A percentile compares a stretch with the other conserved stretches of the same genome.
Conservation (phyloP, 2,329 filamentous ascomycete species). For the Cyphellophora attinorum region DNA sequence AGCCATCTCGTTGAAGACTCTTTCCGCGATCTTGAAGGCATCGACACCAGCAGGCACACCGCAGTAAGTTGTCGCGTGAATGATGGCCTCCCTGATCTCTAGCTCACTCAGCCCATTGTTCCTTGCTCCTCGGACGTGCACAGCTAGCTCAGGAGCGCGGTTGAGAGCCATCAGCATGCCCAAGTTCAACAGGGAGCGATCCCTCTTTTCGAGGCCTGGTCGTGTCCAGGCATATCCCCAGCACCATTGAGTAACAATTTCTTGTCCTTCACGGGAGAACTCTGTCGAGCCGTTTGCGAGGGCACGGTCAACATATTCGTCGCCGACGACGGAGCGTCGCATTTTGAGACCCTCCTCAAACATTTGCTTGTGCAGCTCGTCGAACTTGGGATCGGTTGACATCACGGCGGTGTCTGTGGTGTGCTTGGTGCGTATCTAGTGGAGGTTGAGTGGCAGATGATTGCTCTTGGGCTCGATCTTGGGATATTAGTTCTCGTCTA, state of each 20-base stretch:
- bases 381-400: not conserved
- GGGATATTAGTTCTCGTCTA: not conserved
- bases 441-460: not conserved
- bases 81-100: constrained; percentile 45
- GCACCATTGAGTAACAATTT: constrained; percentile 48
- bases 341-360: constrained; percentile 54
- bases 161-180: constrained; percentile 57
- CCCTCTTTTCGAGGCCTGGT: constrained; percentile 51
- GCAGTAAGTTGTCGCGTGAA: constrained; percentile 28
- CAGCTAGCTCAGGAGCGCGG: constrained; percentile 47
- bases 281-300: constrained; percentile 17
- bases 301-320: constrained; percentile 46
- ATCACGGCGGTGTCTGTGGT: not conserved
- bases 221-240: constrained; percentile 54
- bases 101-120: constrained; percentile 53
- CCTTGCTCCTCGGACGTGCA: constrained; percentile 52
- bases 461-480: not conserved
- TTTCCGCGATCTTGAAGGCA: constrained; percentile 24
- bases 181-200: constrained; percentile 54
- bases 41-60: constrained; percentile 36
- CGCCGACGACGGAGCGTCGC: constrained; percentile 50
- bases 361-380: constrained; percentile 26
- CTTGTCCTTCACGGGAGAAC: constrained; percentile 18
- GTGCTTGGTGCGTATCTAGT: no score
- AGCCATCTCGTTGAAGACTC: constrained; percentile 21